Conservation (phyloP, 2,329 filamentous ascomycete species). For the Sclerotiophoma versabilis region DNA sequence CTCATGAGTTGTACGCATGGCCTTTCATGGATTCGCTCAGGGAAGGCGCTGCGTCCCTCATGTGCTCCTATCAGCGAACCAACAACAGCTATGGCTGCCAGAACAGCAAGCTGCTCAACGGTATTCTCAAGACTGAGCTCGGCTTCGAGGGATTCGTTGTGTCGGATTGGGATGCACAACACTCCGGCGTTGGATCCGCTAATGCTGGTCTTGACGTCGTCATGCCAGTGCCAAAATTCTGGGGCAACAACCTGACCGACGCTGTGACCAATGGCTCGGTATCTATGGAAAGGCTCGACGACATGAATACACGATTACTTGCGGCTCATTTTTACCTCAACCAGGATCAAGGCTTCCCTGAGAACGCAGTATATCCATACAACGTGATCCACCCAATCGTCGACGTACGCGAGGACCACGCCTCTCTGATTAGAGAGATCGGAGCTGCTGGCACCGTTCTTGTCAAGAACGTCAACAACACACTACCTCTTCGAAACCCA, state of each 20-base stretch:
- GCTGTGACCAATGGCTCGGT: slow-evolving; percentile 41
- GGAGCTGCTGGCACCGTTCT: slow-evolving; percentile 51
- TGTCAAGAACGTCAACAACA: slow-evolving; percentile 57
- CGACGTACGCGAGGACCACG: slow-evolving; percentile 54
- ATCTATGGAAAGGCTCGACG: slow-evolving; percentile 32
- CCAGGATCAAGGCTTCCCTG: slow-evolving; percentile 47
- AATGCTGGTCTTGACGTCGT: slow-evolving; percentile 59
- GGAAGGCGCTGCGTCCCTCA: slow-evolving; percentile 65
- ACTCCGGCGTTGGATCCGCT: slow-evolving; percentile 54
- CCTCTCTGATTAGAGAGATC: slow-evolving; percentile 49
- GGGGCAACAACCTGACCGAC: slow-evolving; percentile 40
- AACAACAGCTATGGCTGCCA: slow-evolving; percentile 45
- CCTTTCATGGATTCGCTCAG: slow-evolving; percentile 68
- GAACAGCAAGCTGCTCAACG: slow-evolving; percentile 55
- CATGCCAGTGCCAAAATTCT: slow-evolving; percentile 46
- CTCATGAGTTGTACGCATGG: slow-evolving; percentile 72
- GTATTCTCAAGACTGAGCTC: slow-evolving; percentile 59
- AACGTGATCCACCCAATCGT: slow-evolving; percentile 52
- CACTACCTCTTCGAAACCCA: slow-evolving; percentile 50
- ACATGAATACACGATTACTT: slow-evolving; percentile 42
- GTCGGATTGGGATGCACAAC: slow-evolving; percentile 55
- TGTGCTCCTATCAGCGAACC: slow-evolving; percentile 60
- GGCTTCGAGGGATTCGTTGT: slow-evolving; percentile 56
- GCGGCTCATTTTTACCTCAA: slow-evolving; percentile 45
- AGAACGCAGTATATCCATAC: slow-evolving; percentile 32